Evolutionary conservation across 75 land plant genomes (phyloP), one percentile per base, ranked within the genome.

Genomic region (Selaginella moellendorffii): DNA sequence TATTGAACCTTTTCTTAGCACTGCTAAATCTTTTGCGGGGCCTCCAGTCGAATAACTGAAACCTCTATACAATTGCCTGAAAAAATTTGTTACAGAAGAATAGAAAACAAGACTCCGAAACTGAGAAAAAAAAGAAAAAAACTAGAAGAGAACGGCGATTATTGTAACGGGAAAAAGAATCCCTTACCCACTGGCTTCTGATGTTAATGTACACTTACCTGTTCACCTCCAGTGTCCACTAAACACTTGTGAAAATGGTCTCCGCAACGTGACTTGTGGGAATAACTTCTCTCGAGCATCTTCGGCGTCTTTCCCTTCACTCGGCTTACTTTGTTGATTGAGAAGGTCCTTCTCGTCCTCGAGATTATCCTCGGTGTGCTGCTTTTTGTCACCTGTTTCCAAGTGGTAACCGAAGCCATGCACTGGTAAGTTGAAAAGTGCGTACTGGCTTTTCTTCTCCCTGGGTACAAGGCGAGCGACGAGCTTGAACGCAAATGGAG

Each of bases 401-500:
- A 36, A 5, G n/a, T n/a, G n/a, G 46, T 36, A 36, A 5, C 46
- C 46, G 46, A 5, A 36, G n/a, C n/a, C n/a, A n/a, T n/a, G n/a
- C n/a, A n/a, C n/a, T 14, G 46, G 46, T 36, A 36, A 36, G 14
- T 36, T 36, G 46, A 36, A 36, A 5, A 36, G 46, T 14, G 46
- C 14, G 46, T 36, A 36, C 14, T 5, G 46, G 14, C 10, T 14
- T 14, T 14, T 36, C 46, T 36, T 36, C 5, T 36, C 46, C 46
- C 46, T 5, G 10, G 46, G 46, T 14, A 36, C 14, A 5, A 36
- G 14, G 10, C 46, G 46, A 14, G 14, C 46, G 14, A 36, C 46
- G 10, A 36, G 46, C 46, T 62, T 62, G 30, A 62, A 62, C 5
- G 64, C 64, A 62, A 62, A 62, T 19, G 64, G 64, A 2, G 64